Evolutionary conservation across 768 basidiomycete species (phyloP).

Genomic region (Agrocybe praecox): DNA sequence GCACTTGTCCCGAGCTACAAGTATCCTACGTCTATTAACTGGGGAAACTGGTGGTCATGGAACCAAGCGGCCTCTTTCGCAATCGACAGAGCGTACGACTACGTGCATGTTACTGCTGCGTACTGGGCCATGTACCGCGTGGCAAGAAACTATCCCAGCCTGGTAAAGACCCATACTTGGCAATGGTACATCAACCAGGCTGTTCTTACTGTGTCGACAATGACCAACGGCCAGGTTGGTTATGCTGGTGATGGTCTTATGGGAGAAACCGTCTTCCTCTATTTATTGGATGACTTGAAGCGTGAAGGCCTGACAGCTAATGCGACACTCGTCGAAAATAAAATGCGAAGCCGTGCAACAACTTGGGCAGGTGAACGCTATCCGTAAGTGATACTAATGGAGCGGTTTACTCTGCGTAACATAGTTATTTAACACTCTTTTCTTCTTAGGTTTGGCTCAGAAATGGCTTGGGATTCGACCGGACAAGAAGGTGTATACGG

Average conservation of each 20-base stretch:
- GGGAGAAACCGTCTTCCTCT: constrained; percentile 56
- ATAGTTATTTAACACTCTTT: neutral
- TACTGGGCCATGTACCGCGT: constrained; percentile 63
- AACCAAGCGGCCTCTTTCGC: constrained; percentile 48
- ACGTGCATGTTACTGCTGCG: constrained; percentile 48
- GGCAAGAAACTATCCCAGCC: constrained; percentile 55
- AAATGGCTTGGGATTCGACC: constrained; percentile 62
- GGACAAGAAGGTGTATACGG: constrained; percentile 60
- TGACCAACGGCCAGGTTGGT: constrained; percentile 49
- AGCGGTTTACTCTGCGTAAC: neutral
- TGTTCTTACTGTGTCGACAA: constrained; percentile 44
- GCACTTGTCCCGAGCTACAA: constrained; percentile 42
- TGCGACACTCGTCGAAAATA: constrained; percentile 45
- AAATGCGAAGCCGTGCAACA: constrained; percentile 46
- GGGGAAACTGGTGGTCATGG: constrained; percentile 64
- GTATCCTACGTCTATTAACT: constrained; percentile 50
- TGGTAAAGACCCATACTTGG: constrained; percentile 50
- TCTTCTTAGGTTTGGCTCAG: constrained; percentile 50
- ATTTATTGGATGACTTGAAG: constrained; percentile 50
- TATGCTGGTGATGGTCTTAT: constrained; percentile 51
- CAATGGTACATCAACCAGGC: constrained; percentile 62
- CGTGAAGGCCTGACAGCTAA: constrained; percentile 52
- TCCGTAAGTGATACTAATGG: constrained; percentile 38
- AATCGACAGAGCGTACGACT: constrained; percentile 55
- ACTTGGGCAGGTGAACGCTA: constrained; percentile 51